Evolutionary conservation across 139 green algal species (phyloP).

Genomic region (Chara braunii): DNA sequence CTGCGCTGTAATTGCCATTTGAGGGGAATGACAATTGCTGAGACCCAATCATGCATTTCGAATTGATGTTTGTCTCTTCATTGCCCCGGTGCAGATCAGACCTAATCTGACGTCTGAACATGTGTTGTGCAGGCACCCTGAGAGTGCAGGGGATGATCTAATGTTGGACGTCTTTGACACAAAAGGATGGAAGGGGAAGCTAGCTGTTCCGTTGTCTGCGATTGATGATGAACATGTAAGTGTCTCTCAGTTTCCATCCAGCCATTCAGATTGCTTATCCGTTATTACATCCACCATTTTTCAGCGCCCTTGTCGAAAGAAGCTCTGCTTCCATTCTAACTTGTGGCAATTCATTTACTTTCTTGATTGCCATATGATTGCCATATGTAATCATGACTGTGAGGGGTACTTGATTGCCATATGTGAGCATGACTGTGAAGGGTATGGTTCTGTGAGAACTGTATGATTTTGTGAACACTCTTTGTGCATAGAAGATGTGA

Average conservation of each 20-base stretch:
- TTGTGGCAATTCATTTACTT: no score
- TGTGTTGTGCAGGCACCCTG: conserved; percentile 9
- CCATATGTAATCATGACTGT: no score
- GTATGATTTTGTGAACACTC: no score
- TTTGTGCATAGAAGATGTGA: no score
- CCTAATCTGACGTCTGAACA: neutral
- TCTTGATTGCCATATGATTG: no score
- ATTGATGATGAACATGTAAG: conserved; percentile 10
- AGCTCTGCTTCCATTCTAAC: no score
- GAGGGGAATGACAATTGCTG: neutral
- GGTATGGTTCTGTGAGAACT: no score
- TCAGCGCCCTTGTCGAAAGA: no score
- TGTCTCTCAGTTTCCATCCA: neutral
- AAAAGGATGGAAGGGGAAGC: neutral
- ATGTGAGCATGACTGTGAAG: no score
- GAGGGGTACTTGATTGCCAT: no score
- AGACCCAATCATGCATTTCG: neutral
- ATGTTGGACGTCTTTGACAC: conserved; percentile 17
- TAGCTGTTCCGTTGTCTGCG: neutral
- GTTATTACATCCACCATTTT: neutral
- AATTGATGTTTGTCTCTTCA: neutral
- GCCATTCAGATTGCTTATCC: neutral
- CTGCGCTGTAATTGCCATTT: neutral
- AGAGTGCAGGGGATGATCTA: conserved; percentile 6
- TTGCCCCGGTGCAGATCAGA: no score